Base-by-base conservation (phyloP, 768 basidiomycete genomes). In the Tubosaeta brunneosetosa region DNA sequence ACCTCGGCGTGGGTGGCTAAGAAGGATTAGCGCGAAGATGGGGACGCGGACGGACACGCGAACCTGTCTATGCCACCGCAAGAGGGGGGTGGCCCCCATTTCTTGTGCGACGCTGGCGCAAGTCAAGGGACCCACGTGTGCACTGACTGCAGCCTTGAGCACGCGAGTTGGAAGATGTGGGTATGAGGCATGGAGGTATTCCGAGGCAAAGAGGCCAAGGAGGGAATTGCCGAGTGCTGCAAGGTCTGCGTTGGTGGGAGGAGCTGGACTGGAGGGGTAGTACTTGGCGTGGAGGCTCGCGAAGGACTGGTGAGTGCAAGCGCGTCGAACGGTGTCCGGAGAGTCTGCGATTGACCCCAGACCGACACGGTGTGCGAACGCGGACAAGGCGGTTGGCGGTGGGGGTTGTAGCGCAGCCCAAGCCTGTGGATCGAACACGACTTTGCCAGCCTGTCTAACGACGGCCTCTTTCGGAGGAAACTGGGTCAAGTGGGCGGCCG, bases 161-260 rank as follows among this genome's bases (percentile, higher is more conserved):
- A 93, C 93, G 50, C 91, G 84, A 19, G 91, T 93, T 2, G 95
- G 95, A 26, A 98, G 79, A 64, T 94, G 86, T 0, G 95, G 95
- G 68, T 88, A 97, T 42, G 82, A 77, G 12, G 84, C 76, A 50
- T 88, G 78, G 37, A 97, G 72, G 65, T 86, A 83, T 71, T 98
- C 94, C 3, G 90, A 61, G 22, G 91, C 88, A 66, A 97, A 94
- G 29, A 97, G 77, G 49, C 94, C 94, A 73, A 97, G 81, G 51
- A 97, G 78, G 1, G 89, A 78, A 74, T 97, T 97, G 37, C 94
- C 94, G 13, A 94, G 71, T 0, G 78, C 68, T 3, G 86, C 77
- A 13, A 95, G 80, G 46, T 88, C 80, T 9, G 77, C 84, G 72
- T 98, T 98, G 41, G 85, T 84, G 27, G 74, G 65, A 34, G 84